Conservation (phyloP, 805 yeast genomes). For the Candida maris region DNA sequence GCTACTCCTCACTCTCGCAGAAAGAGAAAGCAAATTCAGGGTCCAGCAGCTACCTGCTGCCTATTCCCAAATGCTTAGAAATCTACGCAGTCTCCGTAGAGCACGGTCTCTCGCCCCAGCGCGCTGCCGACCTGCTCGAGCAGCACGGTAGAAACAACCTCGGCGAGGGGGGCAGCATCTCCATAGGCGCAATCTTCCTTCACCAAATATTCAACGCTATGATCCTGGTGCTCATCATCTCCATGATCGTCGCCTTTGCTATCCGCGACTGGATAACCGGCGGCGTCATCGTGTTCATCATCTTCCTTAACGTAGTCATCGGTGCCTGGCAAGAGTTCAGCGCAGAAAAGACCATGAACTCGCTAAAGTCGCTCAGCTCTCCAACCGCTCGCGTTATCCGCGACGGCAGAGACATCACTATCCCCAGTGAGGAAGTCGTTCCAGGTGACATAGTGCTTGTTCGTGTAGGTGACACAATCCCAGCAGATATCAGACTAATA, state of each 20-base stretch:
- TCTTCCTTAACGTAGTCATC: conserved; percentile 56
- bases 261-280: conserved; percentile 79
- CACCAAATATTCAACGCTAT: conserved; percentile 75
- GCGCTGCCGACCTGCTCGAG: conserved; percentile 28
- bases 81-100: conserved; percentile 35
- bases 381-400: conserved; percentile 69
- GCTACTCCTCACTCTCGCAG: conserved; percentile 1
- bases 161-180: conserved; percentile 56
- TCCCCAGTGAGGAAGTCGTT: conserved; percentile 62
- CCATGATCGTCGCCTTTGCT: conserved; percentile 68
- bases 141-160: conserved; percentile 56
- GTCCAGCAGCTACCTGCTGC: conserved; percentile 15
- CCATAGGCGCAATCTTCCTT: conserved; percentile 50
- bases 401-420: conserved; percentile 51
- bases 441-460: conserved; percentile 69
- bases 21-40: conserved; percentile 6
- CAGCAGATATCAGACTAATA: conserved; percentile 66
- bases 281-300: conserved; percentile 72
- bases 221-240: conserved; percentile 67
- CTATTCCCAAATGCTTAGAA: conserved; percentile 16
- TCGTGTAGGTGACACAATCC: conserved; percentile 70
- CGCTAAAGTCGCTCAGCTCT: conserved; percentile 60
- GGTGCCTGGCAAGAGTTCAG: conserved; percentile 69
- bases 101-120: conserved; percentile 43
- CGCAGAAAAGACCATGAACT: conserved; percentile 79